Base-by-base conservation (phyloP, 2,329 filamentous ascomycete species). In the Colletotrichum zoysiae region DNA sequence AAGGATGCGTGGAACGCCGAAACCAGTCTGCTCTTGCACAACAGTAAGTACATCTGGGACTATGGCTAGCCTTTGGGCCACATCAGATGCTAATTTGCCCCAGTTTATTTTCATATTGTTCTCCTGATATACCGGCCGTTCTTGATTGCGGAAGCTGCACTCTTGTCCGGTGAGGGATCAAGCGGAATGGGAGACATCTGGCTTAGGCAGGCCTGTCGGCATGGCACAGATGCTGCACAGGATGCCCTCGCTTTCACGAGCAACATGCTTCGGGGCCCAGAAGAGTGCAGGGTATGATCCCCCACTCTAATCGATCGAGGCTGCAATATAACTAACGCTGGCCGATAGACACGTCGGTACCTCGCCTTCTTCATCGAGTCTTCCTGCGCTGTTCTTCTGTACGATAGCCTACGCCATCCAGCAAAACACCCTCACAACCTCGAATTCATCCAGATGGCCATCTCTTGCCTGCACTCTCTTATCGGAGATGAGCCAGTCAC, bases 361-460 rank as follows among this genome's bases (percentile, higher is more conserved):
- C 72, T 75, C 23, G 76, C 76, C 14, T 79, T 78, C 74, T 79
- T 78, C 66, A 73, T 79, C 51, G 78, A 79, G 44, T 75, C 74
- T 35, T 75, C 73, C 57, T 79, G 77, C 35, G 77, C 77, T 5
- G 78, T 79, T 7, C 73, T 79, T 12, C 57, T 79, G 7, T 78
- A 79, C 55, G 77, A 79, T 68, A 76, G 75, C 35, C 73, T 79
- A 14, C 74, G 75, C 23, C 76, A 78, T 50, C 77, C 77, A 0
- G 71, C 75, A 12, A 79, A 79, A 53, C 76, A 78, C 33, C 74
- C 77, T 0, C 78, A 71, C 11, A 71, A 71, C 40, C 33, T 71
- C 7, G 69, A 71, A 30, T 71, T 64, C 46, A 69, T 71, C 46
- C 65, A 69, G 6, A 71, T 69, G 65, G 69, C 65, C 12, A 64